Evolutionary conservation across 345 rosid genomes (phyloP).

Genomic region (Mercurialis annua): DNA sequence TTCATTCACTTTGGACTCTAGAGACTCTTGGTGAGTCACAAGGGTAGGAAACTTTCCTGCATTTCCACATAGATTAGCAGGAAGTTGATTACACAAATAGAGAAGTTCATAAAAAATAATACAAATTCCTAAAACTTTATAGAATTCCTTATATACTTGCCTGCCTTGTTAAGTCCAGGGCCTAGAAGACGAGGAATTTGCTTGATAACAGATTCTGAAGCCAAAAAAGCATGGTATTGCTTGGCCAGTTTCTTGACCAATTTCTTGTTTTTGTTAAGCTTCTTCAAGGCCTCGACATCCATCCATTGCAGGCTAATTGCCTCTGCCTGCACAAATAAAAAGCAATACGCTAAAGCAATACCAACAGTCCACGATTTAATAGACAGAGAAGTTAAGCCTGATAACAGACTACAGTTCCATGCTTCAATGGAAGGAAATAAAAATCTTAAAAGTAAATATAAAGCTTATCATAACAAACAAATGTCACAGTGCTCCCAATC

Average conservation of each 20-base stretch:
- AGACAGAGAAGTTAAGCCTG: too few species aligned
- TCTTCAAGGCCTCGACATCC: slow-evolving; percentile 41
- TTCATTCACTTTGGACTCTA: slow-evolving; percentile 36
- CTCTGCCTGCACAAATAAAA: slow-evolving; percentile 20
- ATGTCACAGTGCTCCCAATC: too few species aligned
- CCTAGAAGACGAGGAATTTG: slow-evolving; percentile 44
- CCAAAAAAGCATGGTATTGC: slow-evolving; percentile 39
- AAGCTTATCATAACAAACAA: too few species aligned
- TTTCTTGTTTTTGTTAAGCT: slow-evolving; percentile 43
- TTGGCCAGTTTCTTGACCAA: slow-evolving; percentile 41
- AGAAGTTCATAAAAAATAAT: not conserved
- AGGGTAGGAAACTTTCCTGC: slow-evolving; percentile 41
- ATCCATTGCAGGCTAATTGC: slow-evolving; percentile 32
- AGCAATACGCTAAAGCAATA: too few species aligned
- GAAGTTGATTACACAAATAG: not conserved
- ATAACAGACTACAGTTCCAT: too few species aligned
- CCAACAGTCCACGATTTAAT: too few species aligned
- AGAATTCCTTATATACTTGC: slow-evolving; percentile 20
- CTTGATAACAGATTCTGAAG: slow-evolving; percentile 43
- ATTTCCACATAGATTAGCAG: not conserved
- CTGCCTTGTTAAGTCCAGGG: slow-evolving; percentile 49
- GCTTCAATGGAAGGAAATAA: too few species aligned
- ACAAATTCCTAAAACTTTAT: too few species aligned
- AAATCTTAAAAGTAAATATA: too few species aligned
- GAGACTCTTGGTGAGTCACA: slow-evolving; percentile 35